phyloP scores from a whole-genome alignment of 2,329 filamentous ascomycete species.

The Ophiocordyceps camponoti-leonardi region DNA sequence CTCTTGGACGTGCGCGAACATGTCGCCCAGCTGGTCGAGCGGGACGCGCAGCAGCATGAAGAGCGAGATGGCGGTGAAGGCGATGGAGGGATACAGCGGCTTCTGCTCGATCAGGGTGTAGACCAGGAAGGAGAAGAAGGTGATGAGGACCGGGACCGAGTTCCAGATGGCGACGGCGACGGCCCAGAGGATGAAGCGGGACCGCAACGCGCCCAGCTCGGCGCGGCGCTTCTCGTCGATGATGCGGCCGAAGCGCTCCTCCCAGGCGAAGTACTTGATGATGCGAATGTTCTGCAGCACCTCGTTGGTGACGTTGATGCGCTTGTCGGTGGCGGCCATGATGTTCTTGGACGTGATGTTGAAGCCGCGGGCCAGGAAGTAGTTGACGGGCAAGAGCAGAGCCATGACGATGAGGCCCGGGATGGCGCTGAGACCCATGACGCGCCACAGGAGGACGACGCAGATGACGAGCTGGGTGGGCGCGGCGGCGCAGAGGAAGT shows the following conservation, averaged over 20 bases:
- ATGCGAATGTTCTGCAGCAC: slow-evolving; percentile 94
- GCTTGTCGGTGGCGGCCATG: slow-evolving; percentile 81
- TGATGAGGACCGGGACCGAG: slow-evolving; percentile 85
- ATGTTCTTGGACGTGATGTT: slow-evolving; percentile 77
- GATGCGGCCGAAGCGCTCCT: slow-evolving; percentile 69
- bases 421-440: slow-evolving; percentile 85
- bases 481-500: slow-evolving; percentile 86
- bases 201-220: slow-evolving; percentile 64
- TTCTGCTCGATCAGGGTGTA: slow-evolving; percentile 86
- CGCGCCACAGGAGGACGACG: slow-evolving; percentile 65
- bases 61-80: slow-evolving; percentile 89
- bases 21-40: slow-evolving; percentile 89
- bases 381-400: slow-evolving; percentile 76
- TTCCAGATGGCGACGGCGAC: slow-evolving; percentile 90
- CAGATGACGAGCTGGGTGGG: slow-evolving; percentile 77
- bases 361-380: slow-evolving; percentile 75
- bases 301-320: slow-evolving; percentile 93
- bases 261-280: slow-evolving; percentile 99
- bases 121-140: slow-evolving; percentile 86
- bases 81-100: slow-evolving; percentile 75
- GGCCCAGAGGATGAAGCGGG: slow-evolving; percentile 82
- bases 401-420: slow-evolving; percentile 86
- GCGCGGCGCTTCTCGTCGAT: slow-evolving; percentile 75
- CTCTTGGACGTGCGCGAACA: slow-evolving; percentile 97
- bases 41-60: slow-evolving; percentile 89